Evolutionary conservation across 129 eudicot genomes (phyloP), one percentile per base, ranked within the genome.

Genomic region (Saussurea involucrata): DNA sequence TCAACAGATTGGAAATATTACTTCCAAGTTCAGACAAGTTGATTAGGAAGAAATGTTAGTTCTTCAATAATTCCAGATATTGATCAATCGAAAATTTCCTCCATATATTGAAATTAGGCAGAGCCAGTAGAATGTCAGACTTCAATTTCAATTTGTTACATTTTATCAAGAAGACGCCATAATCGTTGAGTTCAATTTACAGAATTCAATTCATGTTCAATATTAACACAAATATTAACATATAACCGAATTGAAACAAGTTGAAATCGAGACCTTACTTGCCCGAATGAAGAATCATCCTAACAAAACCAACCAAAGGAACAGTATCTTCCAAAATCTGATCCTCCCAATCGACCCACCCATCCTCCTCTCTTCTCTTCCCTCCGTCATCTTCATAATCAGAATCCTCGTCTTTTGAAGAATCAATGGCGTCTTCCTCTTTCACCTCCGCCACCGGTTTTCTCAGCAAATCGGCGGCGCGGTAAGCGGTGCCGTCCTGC

Each of bases 211-310:
- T 63, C 37, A 29, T 66, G 42, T 66, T 66, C 4, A 29, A 73
- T 7, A 34, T 34, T 34, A 34, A 28, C 22, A 9, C 21, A 33
- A 74, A 60, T 61, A 5, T 55, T 5, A 71, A 46, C 76, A n/a
- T 42, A 32, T 32, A 33, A 6, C 9, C 33, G 61, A 61, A 74
- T 57, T 63, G 3, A 12, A 34, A 60, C n/a, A 72, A 21, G 28
- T 15, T 10, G 21, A 36, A 36, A 1, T 8, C 7, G 22, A 73
- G 75, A 63, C 88, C 80, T 80, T 87, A 94, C 97, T 87, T 95
- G 79, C 88, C 93, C 13, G 98, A 91, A 83, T 92, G 99, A 74
- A 95, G 97, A 95, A 95, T 82, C 97, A 92, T 95, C 76, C 97
- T 85, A 53, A 90, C 96, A 85, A 89, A 90, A 31, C 96, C 96